Base-by-base conservation (phyloP, 2,329 filamentous ascomycete species). In the Penicillium sp. region DNA sequence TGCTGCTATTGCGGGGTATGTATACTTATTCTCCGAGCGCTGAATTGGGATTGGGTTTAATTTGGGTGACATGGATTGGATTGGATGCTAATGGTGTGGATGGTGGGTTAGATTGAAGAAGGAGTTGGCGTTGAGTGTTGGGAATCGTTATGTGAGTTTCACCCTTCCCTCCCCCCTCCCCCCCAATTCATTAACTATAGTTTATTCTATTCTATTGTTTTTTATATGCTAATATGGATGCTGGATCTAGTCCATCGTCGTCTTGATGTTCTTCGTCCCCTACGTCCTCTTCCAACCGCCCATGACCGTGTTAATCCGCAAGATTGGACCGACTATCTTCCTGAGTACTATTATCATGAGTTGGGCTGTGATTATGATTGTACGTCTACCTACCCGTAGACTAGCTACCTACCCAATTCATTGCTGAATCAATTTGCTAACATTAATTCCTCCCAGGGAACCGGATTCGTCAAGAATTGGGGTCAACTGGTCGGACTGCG, bases 1-100 rank as follows among this genome's bases (percentile, higher is more conserved):
- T 24, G 91, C 90, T 44, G 86, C 86, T 50, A 89, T 94, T 73
- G 91, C 91, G 22, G 91, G 84, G 82, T 84, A 70, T 55, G 73
- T 33, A 19, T 22, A 12, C 3, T 7, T 42, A 42, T 19, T 42
- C n/a, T 44, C 19, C n/a, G 19, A 44, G 40, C 7, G 9, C 19
- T n/a, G 15, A 10, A 37, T 15, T 22, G 2, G 15, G 28, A n/a
- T n/a, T n/a, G n/a, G n/a, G n/a, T n/a, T n/a, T 15, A 24, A 26
- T 4, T 8, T 12, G 19, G 44, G 8, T 22, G 47, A 22, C 8
- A n/a, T n/a, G 22, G 26, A 30, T 28, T 28, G 17, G 15, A 22
- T 30, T 51, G 17, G 4, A 33, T 30, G 19, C 50, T 53, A 53
- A 53, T 12, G 9, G n/a, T 28, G 17, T 35, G 30, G 8, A 9